These are phyloP conservation scores for Graphium sp. DNA, from an alignment of 2,329 filamentous ascomycete genomes.

Conservation along the genomic window DNA sequence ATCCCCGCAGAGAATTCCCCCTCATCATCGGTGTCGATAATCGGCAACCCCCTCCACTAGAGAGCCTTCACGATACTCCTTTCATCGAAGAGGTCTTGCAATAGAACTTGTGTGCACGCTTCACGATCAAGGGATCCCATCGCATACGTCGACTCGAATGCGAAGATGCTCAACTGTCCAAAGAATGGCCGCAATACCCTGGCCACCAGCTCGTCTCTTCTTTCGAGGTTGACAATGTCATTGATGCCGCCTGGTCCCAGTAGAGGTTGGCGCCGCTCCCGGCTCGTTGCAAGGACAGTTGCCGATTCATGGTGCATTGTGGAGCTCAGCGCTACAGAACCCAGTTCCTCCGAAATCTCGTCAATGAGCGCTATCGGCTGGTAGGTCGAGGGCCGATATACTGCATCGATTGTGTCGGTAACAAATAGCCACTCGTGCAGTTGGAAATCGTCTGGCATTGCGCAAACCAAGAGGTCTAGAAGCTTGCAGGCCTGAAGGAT, in stretches of 20 bases:
- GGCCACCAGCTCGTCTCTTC: conserved; percentile 52
- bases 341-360: conserved; percentile 64
- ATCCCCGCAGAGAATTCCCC: conserved; percentile 19
- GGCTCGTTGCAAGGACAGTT: conserved; percentile 16
- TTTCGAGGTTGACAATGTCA: conserved; percentile 38
- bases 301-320: conserved; percentile 17
- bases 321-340: conserved; percentile 20
- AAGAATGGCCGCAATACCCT: conserved; percentile 79
- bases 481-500: conserved; percentile 88
- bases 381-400: conserved; percentile 61
- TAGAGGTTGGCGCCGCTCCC: conserved; percentile 26
- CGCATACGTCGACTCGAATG: conserved; percentile 83
- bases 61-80: conserved; percentile 45
- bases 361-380: conserved; percentile 65
- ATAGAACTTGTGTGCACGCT: conserved; percentile 42
- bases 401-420: conserved; percentile 89
- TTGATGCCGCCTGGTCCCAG: conserved; percentile 34
- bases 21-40: conserved; percentile 1
- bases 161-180: conserved; percentile 77
- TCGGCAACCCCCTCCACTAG: too few species aligned
- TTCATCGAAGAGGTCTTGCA: conserved; percentile 70
- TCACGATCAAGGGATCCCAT: conserved; percentile 56
- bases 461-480: conserved; percentile 70
- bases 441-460: conserved; percentile 90
- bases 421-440: conserved; percentile 97